phyloP scores from a whole-genome alignment of 2,329 filamentous ascomycete species.

The Mollisia scopiformis region DNA sequence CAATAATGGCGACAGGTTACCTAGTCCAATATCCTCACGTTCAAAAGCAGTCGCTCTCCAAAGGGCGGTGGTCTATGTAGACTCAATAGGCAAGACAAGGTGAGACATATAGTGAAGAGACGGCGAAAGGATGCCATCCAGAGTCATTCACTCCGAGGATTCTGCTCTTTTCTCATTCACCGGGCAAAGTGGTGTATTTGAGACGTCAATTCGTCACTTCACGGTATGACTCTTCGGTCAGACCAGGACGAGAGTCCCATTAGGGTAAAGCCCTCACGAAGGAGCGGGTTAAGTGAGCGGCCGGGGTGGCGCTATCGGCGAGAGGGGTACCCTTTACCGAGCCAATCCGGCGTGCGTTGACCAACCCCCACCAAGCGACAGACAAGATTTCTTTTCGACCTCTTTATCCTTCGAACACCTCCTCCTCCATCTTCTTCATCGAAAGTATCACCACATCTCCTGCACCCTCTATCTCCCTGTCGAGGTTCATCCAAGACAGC shows the following conservation, averaged over 20 bases:
- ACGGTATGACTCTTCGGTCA: not conserved
- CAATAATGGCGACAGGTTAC: not conserved
- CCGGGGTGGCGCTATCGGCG: not conserved
- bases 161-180: not conserved
- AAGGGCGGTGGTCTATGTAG: no score
- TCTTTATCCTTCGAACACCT: slow-evolving; percentile 18
- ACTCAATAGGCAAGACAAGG: no score
- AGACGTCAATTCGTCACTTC: no score
- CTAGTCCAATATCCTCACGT: no score
- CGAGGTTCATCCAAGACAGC: slow-evolving; percentile 32
- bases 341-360: no score
- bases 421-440: slow-evolving; percentile 21
- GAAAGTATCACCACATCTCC: slow-evolving; percentile 32
- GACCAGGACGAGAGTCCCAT: no score
- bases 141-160: not conserved
- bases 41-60: no score
- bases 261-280: not conserved
- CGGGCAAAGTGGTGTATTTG: not conserved
- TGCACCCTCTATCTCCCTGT: slow-evolving; percentile 33
- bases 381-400: slow-evolving; percentile 10
- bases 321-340: not conserved
- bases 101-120: no score
- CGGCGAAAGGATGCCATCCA: no score
- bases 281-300: not conserved
- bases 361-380: slow-evolving; percentile 7